phyloP scores from a whole-genome alignment of 2,329 filamentous ascomycete species.

The Aspergillus calidoustus region DNA sequence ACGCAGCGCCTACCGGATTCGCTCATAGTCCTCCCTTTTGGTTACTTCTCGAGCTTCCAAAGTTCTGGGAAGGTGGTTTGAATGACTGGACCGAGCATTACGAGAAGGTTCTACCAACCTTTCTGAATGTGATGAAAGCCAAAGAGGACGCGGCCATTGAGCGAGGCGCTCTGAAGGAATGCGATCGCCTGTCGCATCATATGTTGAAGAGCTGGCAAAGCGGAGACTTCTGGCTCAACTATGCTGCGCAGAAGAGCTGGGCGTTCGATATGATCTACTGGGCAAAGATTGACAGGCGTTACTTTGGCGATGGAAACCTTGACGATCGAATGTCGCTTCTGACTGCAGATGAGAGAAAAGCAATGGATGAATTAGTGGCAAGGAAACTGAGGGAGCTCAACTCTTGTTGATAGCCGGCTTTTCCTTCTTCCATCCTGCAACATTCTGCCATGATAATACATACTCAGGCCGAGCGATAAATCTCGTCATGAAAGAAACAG shows the following conservation, averaged over 20 bases:
- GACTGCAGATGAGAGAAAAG: constrained; percentile 21
- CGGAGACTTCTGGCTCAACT: constrained; percentile 22
- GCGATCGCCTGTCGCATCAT: not conserved
- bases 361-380: not conserved
- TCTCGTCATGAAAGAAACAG: too few species aligned
- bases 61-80: constrained; percentile 34
- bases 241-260: constrained; percentile 29
- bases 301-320: constrained; percentile 27
- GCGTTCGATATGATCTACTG: constrained; percentile 34
- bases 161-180: not conserved
- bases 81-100: constrained; percentile 17
- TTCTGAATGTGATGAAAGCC: too few species aligned
- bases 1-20: constrained; percentile 32
- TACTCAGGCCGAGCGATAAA: too few species aligned
- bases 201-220: constrained; percentile 1
- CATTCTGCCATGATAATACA: too few species aligned
- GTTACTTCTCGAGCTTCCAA: constrained; percentile 33
- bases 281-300: constrained; percentile 29
- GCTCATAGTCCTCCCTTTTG: constrained; percentile 31
- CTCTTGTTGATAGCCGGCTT: too few species aligned
- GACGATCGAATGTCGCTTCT: constrained; percentile 25
- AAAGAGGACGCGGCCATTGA: too few species aligned
- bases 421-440: too few species aligned
- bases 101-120: too few species aligned
- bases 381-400: too few species aligned